These are phyloP conservation scores for Aspergillus sp. DNA, from an alignment of 2,329 filamentous ascomycete species.

Conservation along the genomic window DNA sequence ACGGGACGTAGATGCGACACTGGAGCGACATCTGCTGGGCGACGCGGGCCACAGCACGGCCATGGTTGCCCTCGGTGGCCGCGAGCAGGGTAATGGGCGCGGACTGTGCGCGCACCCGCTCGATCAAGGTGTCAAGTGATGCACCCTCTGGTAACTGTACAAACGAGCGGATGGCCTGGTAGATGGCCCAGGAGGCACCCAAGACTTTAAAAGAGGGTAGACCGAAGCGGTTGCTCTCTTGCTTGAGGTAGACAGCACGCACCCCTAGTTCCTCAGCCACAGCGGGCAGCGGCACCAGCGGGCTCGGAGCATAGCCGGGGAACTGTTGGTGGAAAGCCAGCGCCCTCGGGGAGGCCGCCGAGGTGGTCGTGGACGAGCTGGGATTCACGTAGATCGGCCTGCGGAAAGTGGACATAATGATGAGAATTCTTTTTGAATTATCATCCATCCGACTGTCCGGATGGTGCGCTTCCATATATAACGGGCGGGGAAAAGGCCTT, in stretches of 20 bases:
- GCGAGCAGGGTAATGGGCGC: constrained; percentile 55
- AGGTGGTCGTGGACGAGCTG: constrained; percentile 18
- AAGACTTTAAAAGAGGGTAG: constrained; percentile 79
- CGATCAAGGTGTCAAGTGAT: constrained; percentile 28
- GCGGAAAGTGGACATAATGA: constrained; percentile 19
- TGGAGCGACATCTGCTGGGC: constrained; percentile 59
- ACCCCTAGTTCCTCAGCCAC: constrained; percentile 62
- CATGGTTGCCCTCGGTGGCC: constrained; percentile 76
- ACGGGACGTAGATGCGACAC: constrained; percentile 64
- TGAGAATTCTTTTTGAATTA: not conserved
- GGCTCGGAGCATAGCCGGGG: constrained; percentile 59
- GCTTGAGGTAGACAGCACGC: constrained; percentile 64
- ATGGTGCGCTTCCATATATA: too few species aligned
- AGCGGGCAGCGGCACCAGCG: constrained; percentile 54
- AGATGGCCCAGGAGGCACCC: constrained; percentile 73
- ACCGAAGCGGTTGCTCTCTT: constrained; percentile 68
- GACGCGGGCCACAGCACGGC: constrained; percentile 71
- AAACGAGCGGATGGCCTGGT: constrained; percentile 55
- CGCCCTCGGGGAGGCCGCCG: constrained; percentile 9
- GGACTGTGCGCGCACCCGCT: not conserved
- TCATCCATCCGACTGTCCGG: too few species aligned
- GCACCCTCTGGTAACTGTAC: constrained; percentile 49
- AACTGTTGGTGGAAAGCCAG: constrained; percentile 57
- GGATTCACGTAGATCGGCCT: constrained; percentile 32
- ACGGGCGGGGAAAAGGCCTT: too few species aligned